Base-by-base conservation (phyloP, 2,329 filamentous ascomycete genomes). In the Colletotrichum lindemuthianum region DNA sequence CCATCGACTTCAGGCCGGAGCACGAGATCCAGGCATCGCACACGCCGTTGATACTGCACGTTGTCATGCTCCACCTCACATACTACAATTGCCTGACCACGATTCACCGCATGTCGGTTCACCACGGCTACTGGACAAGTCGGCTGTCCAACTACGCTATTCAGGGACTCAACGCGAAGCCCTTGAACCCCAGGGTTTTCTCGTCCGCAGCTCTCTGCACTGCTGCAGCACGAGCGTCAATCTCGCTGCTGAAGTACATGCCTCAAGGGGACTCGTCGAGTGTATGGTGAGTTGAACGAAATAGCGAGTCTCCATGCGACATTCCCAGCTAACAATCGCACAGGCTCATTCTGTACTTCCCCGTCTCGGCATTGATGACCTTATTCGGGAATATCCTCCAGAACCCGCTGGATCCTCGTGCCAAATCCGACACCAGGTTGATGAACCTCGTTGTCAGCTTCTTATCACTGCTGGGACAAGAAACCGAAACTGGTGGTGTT, bases 61-160 rank as follows among this genome's bases (percentile, higher is more conserved):
- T 99, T 56, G 94, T 97, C 66, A 92, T 97, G 75, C 81, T 99
- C 63, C 96, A 99, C 76, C 96, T 99, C 72, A 90, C 93, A 2
- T 99, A 99, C 78, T 98, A 98, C 81, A 99, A 99, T 76, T 97
- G 94, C 72, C 80, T 99, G 55, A 97, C 95, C 1, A 99, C 96
- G 0, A 97, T 99, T 68, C 96, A 99, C 76, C 92, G 96, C 55
- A 99, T 98, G 96, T 97, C 93, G 45, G 92, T 98, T 36, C 96
- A 98, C 72, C 94, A 97, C 74, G 96, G 96, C 12, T 97, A 97
- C 79, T 99, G 96, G 96, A 98, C 95, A 1, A 97, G 92, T 73
- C 88, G 96, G 41, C 80, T 99, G 44, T 97, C 94, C 41, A 95
- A 98, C 72, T 98, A 93, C 73, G 96, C 96, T 13, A 96, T 98